phyloP scores from a whole-genome alignment of 768 basidiomycete species.

The Rhizopogon vulgaris region DNA sequence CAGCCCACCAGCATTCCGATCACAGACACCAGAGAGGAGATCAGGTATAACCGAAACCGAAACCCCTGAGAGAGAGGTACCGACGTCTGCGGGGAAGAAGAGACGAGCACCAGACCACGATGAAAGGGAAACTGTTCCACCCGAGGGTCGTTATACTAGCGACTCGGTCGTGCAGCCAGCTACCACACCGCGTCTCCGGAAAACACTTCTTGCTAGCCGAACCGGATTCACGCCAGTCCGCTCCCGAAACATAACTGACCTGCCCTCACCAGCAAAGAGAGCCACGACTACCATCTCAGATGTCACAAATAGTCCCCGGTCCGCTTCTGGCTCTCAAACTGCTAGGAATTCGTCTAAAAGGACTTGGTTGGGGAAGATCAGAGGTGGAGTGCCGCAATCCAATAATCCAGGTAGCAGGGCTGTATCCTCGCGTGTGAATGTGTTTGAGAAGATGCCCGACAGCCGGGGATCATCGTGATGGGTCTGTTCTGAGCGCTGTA shows the following conservation, averaged over 20 bases:
- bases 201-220: conserved; percentile 49
- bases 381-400: conserved; percentile 30
- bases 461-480: not conserved
- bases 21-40: conserved; percentile 50
- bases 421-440: conserved; percentile 4
- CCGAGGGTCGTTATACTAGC: conserved; percentile 53
- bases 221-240: conserved; percentile 73
- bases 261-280: conserved; percentile 46
- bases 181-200: conserved; percentile 57
- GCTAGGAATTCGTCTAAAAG: conserved; percentile 43
- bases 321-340: conserved; percentile 16
- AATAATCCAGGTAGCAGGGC: not conserved
- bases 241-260: conserved; percentile 24
- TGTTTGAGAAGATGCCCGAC: conserved; percentile 9
- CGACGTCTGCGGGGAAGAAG: conserved; percentile 56
- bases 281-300: conserved; percentile 43
- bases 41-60: conserved; percentile 29
- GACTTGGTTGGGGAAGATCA: conserved; percentile 70
- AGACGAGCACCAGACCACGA: conserved; percentile 75
- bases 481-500: conserved; percentile 8
- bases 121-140: conserved; percentile 53
- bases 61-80: conserved; percentile 40
- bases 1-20: conserved; percentile 35
- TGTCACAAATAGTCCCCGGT: conserved; percentile 62
- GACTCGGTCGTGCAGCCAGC: conserved; percentile 31